A percentile compares a stretch with the other conserved stretches of the same genome.
These are phyloP conservation scores for Fusarium tricinctum DNA, from an alignment of 2,329 filamentous ascomycete genomes.

Conservation along the genomic window DNA sequence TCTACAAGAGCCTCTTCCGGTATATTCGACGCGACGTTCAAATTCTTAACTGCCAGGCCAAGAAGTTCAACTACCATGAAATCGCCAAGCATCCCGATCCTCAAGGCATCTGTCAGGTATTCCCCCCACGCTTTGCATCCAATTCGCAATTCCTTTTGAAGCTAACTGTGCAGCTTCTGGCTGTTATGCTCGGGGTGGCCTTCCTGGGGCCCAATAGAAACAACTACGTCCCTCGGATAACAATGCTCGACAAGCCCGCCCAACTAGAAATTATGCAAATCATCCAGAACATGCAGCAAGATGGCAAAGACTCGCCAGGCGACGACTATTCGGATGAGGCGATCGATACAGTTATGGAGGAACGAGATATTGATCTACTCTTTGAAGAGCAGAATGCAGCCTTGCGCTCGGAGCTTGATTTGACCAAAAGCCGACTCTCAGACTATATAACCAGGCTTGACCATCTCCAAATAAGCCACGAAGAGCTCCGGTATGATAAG, in stretches of 20 bases:
- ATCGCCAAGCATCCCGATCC: conserved; percentile 70
- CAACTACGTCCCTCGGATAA: conserved; percentile 65
- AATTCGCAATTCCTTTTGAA: background rate
- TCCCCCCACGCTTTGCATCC: background rate
- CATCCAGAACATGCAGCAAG: conserved; percentile 59
- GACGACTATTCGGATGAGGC: conserved; percentile 58
- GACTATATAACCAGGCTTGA: conserved; percentile 72
- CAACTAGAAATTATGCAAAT: conserved; percentile 63
- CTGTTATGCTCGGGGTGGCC: conserved; percentile 72
- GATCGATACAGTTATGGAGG: conserved; percentile 58
- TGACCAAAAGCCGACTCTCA: conserved; percentile 68
- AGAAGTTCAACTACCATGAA: conserved; percentile 68
- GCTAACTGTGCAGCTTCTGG: conserved; percentile 64
- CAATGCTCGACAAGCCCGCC: conserved; percentile 58
- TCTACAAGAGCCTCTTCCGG: conserved; percentile 67
- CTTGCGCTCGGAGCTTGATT: conserved; percentile 65
- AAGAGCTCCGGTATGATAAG: conserved; percentile 75
- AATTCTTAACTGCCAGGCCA: conserved; percentile 66
- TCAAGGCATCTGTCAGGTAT: conserved; percentile 67
- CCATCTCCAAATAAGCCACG: conserved; percentile 72
- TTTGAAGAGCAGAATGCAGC: conserved; percentile 69
- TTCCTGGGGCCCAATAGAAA: conserved; percentile 70
- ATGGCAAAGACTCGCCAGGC: conserved; percentile 54
- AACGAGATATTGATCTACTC: conserved; percentile 68
- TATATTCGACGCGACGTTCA: conserved; percentile 68